Base-by-base conservation (phyloP, 2,329 filamentous ascomycete species). In the Aspergillus sp. region DNA sequence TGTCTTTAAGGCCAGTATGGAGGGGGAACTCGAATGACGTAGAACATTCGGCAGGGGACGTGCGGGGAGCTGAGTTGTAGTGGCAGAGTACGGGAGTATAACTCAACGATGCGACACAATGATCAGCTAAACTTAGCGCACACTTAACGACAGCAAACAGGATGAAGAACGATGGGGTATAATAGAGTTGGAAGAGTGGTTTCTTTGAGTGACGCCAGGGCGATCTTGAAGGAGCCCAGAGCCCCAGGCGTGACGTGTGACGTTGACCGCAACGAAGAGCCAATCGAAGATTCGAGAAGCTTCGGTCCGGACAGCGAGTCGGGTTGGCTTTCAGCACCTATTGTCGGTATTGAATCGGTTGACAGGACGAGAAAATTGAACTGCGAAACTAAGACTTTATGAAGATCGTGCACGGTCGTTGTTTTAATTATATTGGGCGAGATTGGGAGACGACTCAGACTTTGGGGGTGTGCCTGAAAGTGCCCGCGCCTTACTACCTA, bases 221-320 rank as follows among this genome's bases (percentile, higher is more conserved):
- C 35, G 57, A 52, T 56, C 52, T 52, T 21, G 49, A 55, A 21
- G 39, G 44, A 56, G 56, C 45, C 55, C 48, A 41, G 44, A 56
- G 56, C 45, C 55, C 52, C 56, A 58, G 35, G 23, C 50, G 64
- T 73, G 70, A 72, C 69, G 69, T 70, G 69, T 68, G 70, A 73
- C 68, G 65, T 68, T 52, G 62, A 60, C 55, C 52, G 60, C 57
- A 56, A 47, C 40, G 23, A 6, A 37, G 54, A 55, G 57, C 61
- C 59, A 60, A 66, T 66, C 56, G 73, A 76, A 75, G 60, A 55
- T 76, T 76, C 73, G 60, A 65, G 73, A 75, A 75, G 59, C 47
- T 74, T 75, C 73, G 43, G 64, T 48, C 21, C 15, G 15, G 14
- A n/a, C 14, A n/a, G 35, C 35, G 35, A n/a, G 35, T 37, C 12